Base-by-base conservation (phyloP, 2,329 filamentous ascomycete genomes). In the Cucurbitaria berberidis region DNA sequence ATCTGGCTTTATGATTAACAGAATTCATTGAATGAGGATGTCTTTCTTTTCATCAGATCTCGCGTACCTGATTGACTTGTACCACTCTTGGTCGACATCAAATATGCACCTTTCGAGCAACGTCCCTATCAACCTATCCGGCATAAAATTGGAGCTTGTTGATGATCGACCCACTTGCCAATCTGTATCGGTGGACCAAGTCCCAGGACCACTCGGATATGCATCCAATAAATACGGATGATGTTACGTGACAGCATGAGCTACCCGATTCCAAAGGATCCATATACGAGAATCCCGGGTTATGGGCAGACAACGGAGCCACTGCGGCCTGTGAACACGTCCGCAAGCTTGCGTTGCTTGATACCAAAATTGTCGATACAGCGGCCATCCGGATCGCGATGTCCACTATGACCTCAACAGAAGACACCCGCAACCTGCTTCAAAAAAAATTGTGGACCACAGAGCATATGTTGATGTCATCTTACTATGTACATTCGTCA, bases 201-300 rank as follows among this genome's bases (percentile, higher is more conserved):
- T 34, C 16, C 26, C 36, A n/a, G 32, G n/a, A 13, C 35, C 15
- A 16, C 10, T 30, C 29, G 27, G 3, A 13, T 34, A 34, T 34
- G 24, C 10, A 50, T 21, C 61, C 57, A 64, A 62, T 62, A 4
- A 35, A 2, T 8, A 16, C n/a, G 26, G 22, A 57, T 59, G 18
- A 21, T 59, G 51, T 64, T 64, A 64, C 60, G 51, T 61, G 60
- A 50, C 38, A 53, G 34, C 45, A 45, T 50, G 19, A 42, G 29
- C 36, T 49, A 41, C 21, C 43, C 19, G n/a, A 18, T 15, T 21
- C 19, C 35, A 45, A 40, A 32, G 43, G 27, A 22, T 32, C 40
- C 47, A 54, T 48, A 40, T 40, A 21, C 13, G 22, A 39, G 26
- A 36, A 40, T 30, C 13, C 36, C 38, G 30, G 8, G 18, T 8